Evolutionary conservation across 192 early-diverging fungal species (phyloP).

Genomic region (Rhizoclosmatium globosum): DNA sequence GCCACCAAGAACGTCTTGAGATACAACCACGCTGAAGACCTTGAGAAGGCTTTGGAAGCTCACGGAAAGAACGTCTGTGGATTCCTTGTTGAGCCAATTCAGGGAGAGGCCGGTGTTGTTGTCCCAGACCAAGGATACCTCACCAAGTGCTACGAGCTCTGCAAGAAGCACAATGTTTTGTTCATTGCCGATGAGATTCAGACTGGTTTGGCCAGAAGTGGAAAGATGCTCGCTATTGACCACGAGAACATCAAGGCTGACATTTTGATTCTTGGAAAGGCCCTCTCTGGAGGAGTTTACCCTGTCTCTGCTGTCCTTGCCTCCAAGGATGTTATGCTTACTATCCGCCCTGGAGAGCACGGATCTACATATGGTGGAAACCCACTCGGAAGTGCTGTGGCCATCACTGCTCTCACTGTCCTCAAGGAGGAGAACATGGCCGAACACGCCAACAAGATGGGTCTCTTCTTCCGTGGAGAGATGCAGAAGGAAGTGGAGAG

Average conservation of each 20-base stretch:
- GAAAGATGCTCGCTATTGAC: constrained; percentile 93
- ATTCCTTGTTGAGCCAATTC: constrained; percentile 98
- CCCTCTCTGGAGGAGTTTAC: constrained; percentile 96
- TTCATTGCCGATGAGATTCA: constrained; percentile 99
- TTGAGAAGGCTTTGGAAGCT: constrained; percentile 85
- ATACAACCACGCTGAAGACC: constrained; percentile 87
- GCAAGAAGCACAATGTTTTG: constrained; percentile 97
- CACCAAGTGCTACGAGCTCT: constrained; percentile 83
- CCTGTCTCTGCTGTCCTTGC: constrained; percentile 95
- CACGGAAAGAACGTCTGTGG: constrained; percentile 87
- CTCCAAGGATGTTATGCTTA: constrained; percentile 66
- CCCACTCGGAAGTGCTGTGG: constrained; percentile 92
- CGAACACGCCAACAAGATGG: constrained; percentile 80
- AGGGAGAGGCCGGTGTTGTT: constrained; percentile 97
- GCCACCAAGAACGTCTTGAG: constrained; percentile 72
- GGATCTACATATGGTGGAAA: constrained; percentile 98
- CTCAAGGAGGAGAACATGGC: constrained; percentile 93
- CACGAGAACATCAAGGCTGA: constrained; percentile 94
- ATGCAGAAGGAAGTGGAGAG: constrained; percentile 75
- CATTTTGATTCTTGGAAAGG: constrained; percentile 95
- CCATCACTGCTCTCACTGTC: constrained; percentile 94
- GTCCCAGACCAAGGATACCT: constrained; percentile 96
- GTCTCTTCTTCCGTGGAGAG: constrained; percentile 83
- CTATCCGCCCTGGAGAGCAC: constrained; percentile 79
- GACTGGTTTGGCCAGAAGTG: constrained; percentile 91